Conservation (phyloP, 1,284 basidiomycete genomes). For the Microbotryomycetes sp. region DNA sequence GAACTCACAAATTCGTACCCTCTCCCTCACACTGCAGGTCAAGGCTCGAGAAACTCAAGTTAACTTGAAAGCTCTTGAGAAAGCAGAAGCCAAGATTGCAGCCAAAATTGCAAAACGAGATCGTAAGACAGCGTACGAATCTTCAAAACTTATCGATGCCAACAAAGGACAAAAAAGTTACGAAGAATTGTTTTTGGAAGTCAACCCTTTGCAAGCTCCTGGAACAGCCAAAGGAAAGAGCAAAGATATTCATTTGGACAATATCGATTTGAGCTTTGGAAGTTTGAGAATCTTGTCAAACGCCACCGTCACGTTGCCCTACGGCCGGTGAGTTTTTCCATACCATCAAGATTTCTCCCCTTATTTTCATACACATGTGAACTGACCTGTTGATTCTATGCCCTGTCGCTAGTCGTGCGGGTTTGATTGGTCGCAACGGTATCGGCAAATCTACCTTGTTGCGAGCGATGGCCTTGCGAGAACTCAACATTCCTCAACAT, state of each 20-base stretch:
- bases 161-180: conserved; percentile 90
- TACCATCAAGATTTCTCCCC: background rate
- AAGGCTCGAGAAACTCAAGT: conserved; percentile 76
- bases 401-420: conserved; percentile 52
- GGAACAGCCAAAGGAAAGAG: conserved; percentile 80
- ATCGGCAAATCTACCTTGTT: conserved; percentile 98
- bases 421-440: conserved; percentile 51
- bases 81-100: conserved; percentile 95
- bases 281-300: conserved; percentile 53
- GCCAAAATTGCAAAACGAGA: conserved; percentile 94
- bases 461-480: conserved; percentile 89
- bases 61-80: conserved; percentile 96
- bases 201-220: conserved; percentile 87
- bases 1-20: conserved; percentile 86
- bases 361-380: too few relatives aligned
- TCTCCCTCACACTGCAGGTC: conserved; percentile 17
- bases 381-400: too few relatives aligned
- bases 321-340: conserved; percentile 68
- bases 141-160: conserved; percentile 88
- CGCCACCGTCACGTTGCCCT: conserved; percentile 78
- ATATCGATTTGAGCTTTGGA: conserved; percentile 83
- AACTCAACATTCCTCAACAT: conserved; percentile 84
- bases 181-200: conserved; percentile 98
- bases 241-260: conserved; percentile 91
- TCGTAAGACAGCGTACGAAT: conserved; percentile 72